phyloP scores from a whole-genome alignment of 805 yeast genomes.

The Barnettozyma botsteinii region DNA sequence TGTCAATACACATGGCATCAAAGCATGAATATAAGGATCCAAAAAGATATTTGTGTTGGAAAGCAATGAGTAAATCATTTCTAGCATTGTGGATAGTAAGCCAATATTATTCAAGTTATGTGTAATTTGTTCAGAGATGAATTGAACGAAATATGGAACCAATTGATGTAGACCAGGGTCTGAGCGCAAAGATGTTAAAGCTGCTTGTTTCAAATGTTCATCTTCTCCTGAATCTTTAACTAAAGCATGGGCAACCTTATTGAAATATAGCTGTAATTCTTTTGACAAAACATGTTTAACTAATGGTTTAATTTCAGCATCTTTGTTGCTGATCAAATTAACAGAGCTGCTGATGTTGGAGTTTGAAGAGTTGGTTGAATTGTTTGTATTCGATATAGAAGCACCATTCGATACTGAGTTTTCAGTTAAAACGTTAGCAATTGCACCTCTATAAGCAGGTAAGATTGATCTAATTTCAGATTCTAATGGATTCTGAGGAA shows the following conservation, averaged over 20 bases:
- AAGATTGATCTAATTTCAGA: constrained; percentile 74
- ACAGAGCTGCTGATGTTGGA: constrained; percentile 5
- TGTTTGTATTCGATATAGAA: constrained; percentile 9
- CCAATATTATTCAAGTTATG: constrained; percentile 72
- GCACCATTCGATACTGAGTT: constrained; percentile 33
- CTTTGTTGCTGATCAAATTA: constrained; percentile 27
- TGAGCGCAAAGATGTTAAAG: constrained; percentile 73
- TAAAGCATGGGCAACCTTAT: constrained; percentile 78
- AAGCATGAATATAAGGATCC: constrained; percentile 93
- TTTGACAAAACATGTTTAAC: constrained; percentile 94
- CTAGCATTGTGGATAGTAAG: constrained; percentile 76
- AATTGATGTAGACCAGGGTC: constrained; percentile 97
- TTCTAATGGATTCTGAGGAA: constrained; percentile 87
- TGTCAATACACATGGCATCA: constrained; percentile 95
- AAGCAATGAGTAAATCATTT: constrained; percentile 78
- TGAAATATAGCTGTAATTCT: constrained; percentile 90
- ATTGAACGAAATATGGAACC: constrained; percentile 94
- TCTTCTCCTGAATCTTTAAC: constrained; percentile 46
- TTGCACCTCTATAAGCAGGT: constrained; percentile 79
- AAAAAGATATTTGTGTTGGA: constrained; percentile 80
- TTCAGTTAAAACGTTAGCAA: constrained; percentile 51
- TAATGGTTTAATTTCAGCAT: constrained; percentile 71
- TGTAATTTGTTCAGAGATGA: constrained; percentile 92
- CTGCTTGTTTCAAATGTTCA: constrained; percentile 60
- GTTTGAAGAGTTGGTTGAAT: constrained; percentile 1